A percentile compares a stretch with the other conserved stretches of the same genome.
These are phyloP conservation scores for Pezicula carpinea DNA, from an alignment of 2,329 filamentous ascomycete genomes.

Conservation along the genomic window DNA sequence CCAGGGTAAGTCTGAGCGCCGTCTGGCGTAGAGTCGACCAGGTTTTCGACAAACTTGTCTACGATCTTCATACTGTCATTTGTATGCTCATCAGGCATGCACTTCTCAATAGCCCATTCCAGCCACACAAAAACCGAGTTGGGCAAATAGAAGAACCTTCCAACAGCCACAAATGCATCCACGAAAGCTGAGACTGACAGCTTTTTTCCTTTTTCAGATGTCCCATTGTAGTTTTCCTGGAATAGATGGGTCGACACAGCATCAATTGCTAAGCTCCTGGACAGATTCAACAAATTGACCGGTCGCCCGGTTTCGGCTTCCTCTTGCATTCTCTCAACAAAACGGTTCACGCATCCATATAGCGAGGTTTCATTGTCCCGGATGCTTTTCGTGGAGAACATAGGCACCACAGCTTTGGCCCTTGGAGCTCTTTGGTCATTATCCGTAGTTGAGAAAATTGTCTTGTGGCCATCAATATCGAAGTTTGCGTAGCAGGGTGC, in stretches of 20 bases:
- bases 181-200: conserved; percentile 45
- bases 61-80: conserved; percentile 32
- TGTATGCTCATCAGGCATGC: conserved; percentile 30
- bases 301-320: conserved; percentile 23
- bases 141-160: conserved; percentile 49
- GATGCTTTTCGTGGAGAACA: conserved; percentile 45
- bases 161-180: conserved; percentile 49
- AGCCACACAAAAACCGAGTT: conserved; percentile 32
- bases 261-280: conserved; percentile 47
- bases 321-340: conserved; percentile 37
- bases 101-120: conserved; percentile 31
- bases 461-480: conserved; percentile 49
- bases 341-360: conserved; percentile 35
- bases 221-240: conserved; percentile 43
- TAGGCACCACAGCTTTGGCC: conserved; percentile 43
- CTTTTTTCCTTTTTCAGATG: conserved; percentile 22
- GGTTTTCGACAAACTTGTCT: conserved; percentile 35
- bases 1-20: conserved; percentile 42
- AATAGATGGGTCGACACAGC: conserved; percentile 50
- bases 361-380: conserved; percentile 33
- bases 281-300: conserved; percentile 45
- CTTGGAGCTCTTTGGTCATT: conserved; percentile 35
- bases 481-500: conserved; percentile 49
- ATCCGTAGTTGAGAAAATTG: conserved; percentile 46
- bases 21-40: conserved; percentile 30